A percentile compares a stretch with the other conserved stretches of the same genome.
Conservation (phyloP, 2,329 filamentous ascomycete species). For the Colletotrichum musae region DNA sequence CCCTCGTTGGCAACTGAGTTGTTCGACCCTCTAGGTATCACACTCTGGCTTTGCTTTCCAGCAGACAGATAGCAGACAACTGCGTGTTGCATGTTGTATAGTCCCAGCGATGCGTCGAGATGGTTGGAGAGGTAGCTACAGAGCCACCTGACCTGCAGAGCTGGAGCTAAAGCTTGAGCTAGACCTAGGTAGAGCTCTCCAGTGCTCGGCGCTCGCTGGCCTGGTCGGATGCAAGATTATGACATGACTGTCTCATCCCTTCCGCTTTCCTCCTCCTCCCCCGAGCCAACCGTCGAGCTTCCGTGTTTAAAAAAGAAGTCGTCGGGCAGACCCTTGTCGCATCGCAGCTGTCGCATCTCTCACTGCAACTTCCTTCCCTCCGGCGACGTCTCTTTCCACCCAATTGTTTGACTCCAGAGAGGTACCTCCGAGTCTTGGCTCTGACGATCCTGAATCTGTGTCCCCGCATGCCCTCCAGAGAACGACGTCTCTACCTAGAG, state of each 20-base stretch:
- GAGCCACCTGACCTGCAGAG: neutral
- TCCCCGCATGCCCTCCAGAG: neutral
- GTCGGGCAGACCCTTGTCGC: conserved; percentile 29
- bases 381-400: neutral
- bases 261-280: neutral
- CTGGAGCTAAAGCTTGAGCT: conserved; percentile 24
- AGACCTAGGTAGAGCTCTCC: conserved; percentile 11
- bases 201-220: neutral
- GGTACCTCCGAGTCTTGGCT: conserved; percentile 13
- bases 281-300: conserved; percentile 15
- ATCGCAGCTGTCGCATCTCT: conserved; percentile 23
- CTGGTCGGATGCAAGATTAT: conserved; percentile 27
- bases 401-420: conserved; percentile 1
- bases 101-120: too few relatives aligned
- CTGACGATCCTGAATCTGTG: conserved; percentile 1
- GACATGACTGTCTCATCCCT: conserved; percentile 39
- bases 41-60: too few relatives aligned
- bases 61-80: too few relatives aligned
- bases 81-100: too few relatives aligned
- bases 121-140: neutral
- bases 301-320: conserved; percentile 28
- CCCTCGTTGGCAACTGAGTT: neutral
- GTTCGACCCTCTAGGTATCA: neutral
- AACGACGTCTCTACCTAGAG: neutral
- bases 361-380: conserved; percentile 21